Conservation (phyloP, 1,139 yeast genomes). For the Magnusiomyces suaveolens region DNA sequence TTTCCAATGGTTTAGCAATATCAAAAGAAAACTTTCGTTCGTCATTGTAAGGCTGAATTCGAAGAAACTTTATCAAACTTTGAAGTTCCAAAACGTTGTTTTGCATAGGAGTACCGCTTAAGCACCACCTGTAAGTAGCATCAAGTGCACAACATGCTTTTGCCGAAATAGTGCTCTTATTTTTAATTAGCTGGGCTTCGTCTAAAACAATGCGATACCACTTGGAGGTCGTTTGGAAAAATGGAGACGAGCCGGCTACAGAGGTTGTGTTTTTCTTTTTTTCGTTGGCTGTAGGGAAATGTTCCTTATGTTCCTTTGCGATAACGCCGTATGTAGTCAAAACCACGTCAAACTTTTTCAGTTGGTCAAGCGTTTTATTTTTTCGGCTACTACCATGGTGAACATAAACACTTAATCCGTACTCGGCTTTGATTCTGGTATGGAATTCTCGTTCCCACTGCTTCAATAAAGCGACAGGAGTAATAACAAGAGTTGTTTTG, state of each 20-base stretch:
- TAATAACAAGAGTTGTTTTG: slow-evolving; percentile 65
- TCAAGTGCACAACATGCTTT: slow-evolving; percentile 53
- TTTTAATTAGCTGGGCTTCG: slow-evolving; percentile 87
- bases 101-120: slow-evolving; percentile 95
- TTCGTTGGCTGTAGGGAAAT: slow-evolving; percentile 23
- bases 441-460: slow-evolving; percentile 80
- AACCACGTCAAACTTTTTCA: slow-evolving; percentile 58
- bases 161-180: slow-evolving; percentile 57
- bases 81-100: slow-evolving; percentile 71
- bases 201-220: slow-evolving; percentile 69
- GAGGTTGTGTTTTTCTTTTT: slow-evolving; percentile 14
- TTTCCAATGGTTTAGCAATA: slow-evolving; percentile 48
- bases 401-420: slow-evolving; percentile 43
- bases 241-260: slow-evolving; percentile 49
- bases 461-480: slow-evolving; percentile 71
- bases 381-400: slow-evolving; percentile 46
- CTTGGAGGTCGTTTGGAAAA: slow-evolving; percentile 40
- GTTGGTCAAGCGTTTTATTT: slow-evolving; percentile 35
- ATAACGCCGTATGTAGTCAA: slow-evolving; percentile 71
- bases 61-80: slow-evolving; percentile 64
- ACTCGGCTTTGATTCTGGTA: slow-evolving; percentile 46
- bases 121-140: slow-evolving; percentile 58
- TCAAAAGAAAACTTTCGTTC: slow-evolving; percentile 49
- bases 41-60: slow-evolving; percentile 42
- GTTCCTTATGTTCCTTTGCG: slow-evolving; percentile 36